Evolutionary conservation across 441 rosid genomes (phyloP).

Genomic region (Corymbia calophylla): DNA sequence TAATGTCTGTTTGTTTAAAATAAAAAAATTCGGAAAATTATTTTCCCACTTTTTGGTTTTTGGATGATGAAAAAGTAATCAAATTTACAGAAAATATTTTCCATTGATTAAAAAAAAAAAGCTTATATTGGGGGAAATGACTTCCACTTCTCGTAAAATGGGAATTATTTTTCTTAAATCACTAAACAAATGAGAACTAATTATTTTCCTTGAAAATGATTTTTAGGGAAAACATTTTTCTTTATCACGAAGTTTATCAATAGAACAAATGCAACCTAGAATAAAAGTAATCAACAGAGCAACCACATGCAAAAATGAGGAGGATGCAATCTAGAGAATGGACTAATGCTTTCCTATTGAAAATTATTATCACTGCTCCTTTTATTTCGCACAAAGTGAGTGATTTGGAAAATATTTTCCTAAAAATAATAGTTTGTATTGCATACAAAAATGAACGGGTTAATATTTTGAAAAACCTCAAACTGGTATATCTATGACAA

Average conservation of each 20-base stretch:
- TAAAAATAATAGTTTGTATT: no score
- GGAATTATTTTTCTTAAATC: not conserved
- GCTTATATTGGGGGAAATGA: not conserved
- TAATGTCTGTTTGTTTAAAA: not conserved
- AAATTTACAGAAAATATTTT: not conserved
- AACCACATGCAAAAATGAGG: not conserved
- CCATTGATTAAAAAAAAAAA: not conserved
- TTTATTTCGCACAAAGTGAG: not conserved
- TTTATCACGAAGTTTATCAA: not conserved
- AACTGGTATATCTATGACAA: no score
- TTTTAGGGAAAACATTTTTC: not conserved
- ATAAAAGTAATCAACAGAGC: not conserved
- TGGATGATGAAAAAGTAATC: not conserved
- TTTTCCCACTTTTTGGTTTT: not conserved
- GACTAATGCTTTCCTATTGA: not conserved
- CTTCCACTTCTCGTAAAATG: not conserved
- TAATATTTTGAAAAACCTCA: no score
- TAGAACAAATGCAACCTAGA: not conserved
- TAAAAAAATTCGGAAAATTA: not conserved
- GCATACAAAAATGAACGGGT: no score
- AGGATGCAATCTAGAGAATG: not conserved
- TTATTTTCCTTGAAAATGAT: not conserved
- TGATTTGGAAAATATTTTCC: no score
- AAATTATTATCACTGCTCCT: not conserved
- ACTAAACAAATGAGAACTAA: not conserved